phyloP scores from a whole-genome alignment of 192 early-diverging fungal genomes.

The Umbelopsis sp. region DNA sequence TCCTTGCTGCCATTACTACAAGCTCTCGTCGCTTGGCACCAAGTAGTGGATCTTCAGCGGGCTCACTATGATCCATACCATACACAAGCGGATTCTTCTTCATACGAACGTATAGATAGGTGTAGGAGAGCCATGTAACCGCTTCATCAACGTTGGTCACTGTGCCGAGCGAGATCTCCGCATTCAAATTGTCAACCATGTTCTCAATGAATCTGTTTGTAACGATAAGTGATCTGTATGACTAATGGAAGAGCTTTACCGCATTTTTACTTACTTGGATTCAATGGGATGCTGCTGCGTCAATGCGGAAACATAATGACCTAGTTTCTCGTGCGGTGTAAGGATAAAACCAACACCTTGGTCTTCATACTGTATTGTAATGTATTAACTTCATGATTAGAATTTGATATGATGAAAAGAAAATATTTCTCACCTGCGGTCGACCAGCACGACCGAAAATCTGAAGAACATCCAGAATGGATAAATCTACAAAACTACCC shows the following conservation, averaged over 20 bases:
- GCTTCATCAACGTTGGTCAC: constrained; percentile 92
- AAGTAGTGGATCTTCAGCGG: constrained; percentile 77
- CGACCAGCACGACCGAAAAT: constrained; percentile 98
- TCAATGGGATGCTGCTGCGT: constrained; percentile 98
- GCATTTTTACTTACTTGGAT: constrained; percentile 60
- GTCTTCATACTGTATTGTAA: constrained; percentile 68
- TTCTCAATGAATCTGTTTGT: constrained; percentile 63
- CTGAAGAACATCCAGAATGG: constrained; percentile 96
- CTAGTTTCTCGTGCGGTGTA: constrained; percentile 88
- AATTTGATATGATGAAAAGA: neutral
- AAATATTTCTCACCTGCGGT: constrained; percentile 57
- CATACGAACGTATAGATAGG: constrained; percentile 97
- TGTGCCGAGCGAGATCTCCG: constrained; percentile 93
- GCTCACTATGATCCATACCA: constrained; percentile 70
- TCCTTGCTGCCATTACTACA: constrained; percentile 81
- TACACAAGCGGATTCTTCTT: constrained; percentile 87
- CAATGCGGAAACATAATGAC: constrained; percentile 93
- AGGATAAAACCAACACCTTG: constrained; percentile 97
- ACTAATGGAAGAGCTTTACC: neutral
- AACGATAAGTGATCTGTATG: neutral
- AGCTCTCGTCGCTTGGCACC: constrained; percentile 87
- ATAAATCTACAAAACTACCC: constrained; percentile 93
- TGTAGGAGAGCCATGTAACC: constrained; percentile 93
- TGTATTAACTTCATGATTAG: neutral
- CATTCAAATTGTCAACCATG: constrained; percentile 92